phyloP scores from a whole-genome alignment of 305 asterid genomes.

The Fraxinus paxiana region DNA sequence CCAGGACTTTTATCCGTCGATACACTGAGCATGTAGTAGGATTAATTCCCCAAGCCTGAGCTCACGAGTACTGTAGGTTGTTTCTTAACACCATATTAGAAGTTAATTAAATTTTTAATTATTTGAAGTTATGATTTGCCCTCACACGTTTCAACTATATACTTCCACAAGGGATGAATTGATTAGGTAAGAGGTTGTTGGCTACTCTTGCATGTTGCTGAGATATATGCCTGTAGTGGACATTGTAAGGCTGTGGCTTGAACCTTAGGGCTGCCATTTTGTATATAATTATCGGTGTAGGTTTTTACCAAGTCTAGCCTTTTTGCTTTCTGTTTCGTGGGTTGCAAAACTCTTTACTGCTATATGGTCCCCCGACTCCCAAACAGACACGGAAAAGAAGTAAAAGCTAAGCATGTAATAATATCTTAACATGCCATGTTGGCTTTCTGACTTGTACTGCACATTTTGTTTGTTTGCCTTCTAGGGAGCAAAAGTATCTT shows the following conservation, averaged over 20 bases:
- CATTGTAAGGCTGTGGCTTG: background rate
- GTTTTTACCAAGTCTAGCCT: background rate
- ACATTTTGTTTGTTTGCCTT: slow-evolving; percentile 3
- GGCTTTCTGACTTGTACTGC: background rate
- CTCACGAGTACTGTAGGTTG: background rate
- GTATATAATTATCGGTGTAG: background rate
- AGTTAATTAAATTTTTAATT: background rate
- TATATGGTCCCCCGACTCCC: background rate
- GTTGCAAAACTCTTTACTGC: background rate
- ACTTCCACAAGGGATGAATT: background rate
- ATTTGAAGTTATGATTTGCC: background rate
- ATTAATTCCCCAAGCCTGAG: background rate
- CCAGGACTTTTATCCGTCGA: background rate
- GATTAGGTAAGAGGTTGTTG: background rate
- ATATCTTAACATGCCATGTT: background rate
- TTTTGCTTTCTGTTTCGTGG: background rate
- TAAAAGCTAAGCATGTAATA: background rate
- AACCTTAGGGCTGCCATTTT: background rate
- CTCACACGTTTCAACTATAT: background rate
- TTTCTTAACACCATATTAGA: background rate
- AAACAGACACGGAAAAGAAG: background rate
- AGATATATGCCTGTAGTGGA: background rate
- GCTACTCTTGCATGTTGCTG: background rate
- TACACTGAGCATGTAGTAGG: background rate
- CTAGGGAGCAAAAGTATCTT: background rate